These are phyloP conservation scores for Hypoxylon sp. DNA, from an alignment of 2,329 filamentous ascomycete genomes.

Conservation along the genomic window DNA sequence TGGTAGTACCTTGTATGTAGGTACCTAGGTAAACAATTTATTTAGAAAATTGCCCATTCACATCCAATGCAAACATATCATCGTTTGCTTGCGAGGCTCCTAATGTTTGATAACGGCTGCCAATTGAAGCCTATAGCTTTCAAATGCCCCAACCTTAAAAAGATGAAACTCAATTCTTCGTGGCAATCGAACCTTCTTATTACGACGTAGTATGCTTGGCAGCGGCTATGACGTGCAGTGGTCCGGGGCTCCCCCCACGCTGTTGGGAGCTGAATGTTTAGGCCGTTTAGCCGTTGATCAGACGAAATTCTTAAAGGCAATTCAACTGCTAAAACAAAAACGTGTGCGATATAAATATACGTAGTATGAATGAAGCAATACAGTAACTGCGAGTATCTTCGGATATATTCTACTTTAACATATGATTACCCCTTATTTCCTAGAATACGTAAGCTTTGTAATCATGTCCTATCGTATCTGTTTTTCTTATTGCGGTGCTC, in stretches of 20 bases:
- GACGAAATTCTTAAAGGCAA: slow-evolving; percentile 11
- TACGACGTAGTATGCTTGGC: slow-evolving; percentile 24
- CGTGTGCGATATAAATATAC: neutral
- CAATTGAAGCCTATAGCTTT: slow-evolving; percentile 1
- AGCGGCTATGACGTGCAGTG: slow-evolving; percentile 19
- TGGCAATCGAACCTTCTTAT: slow-evolving; percentile 11
- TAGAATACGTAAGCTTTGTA: too few relatives aligned
- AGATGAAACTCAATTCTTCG: slow-evolving; percentile 26
- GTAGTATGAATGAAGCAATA: too few relatives aligned
- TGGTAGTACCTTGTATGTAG: neutral
- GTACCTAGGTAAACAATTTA: neutral
- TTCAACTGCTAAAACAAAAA: neutral
- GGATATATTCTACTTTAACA: too few relatives aligned
- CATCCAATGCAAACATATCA: neutral
- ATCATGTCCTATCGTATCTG: neutral
- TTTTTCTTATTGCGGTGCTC: neutral
- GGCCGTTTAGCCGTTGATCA: slow-evolving; percentile 16
- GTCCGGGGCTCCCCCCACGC: slow-evolving; percentile 14
- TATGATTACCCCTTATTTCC: too few relatives aligned
- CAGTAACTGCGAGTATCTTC: too few relatives aligned
- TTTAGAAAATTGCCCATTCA: neutral
- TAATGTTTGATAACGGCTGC: neutral
- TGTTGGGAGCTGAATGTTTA: slow-evolving; percentile 18
- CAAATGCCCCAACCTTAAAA: slow-evolving; percentile 25
- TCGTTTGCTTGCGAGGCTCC: neutral